Evolutionary conservation across 345 rosid species (phyloP).

Genomic region (Anastatica hierochuntica): DNA sequence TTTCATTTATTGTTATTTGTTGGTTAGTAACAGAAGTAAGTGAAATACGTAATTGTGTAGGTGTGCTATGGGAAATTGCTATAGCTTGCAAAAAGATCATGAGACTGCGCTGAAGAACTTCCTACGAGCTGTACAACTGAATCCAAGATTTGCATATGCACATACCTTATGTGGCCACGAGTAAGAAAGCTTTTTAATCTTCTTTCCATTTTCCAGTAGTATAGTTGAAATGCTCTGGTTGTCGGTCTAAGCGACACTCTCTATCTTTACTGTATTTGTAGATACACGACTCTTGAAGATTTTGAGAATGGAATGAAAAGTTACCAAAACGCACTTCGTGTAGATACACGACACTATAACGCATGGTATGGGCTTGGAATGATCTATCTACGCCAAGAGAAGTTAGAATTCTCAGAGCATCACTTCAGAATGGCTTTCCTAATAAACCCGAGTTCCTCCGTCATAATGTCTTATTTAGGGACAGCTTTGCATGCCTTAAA

Average conservation of each 20-base stretch:
- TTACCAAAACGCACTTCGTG: constrained; percentile 80
- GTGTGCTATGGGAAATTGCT: constrained; percentile 99
- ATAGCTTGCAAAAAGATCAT: constrained; percentile 96
- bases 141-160: constrained; percentile 87
- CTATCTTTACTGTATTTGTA: constrained; percentile 25
- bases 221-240: background rate
- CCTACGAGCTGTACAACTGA: constrained; percentile 80
- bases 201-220: background rate
- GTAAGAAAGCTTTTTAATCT: constrained; percentile 56
- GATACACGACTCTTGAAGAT: constrained; percentile 86
- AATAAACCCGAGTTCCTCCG: constrained; percentile 83
- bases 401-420: constrained; percentile 90
- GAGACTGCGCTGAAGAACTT: constrained; percentile 92
- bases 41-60: constrained; percentile 31
- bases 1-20: background rate
- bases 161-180: constrained; percentile 96
- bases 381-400: constrained; percentile 92
- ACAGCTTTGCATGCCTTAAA: constrained; percentile 75
- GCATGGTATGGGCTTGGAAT: constrained; percentile 98
- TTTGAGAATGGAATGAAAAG: constrained; percentile 90
- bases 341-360: constrained; percentile 92
- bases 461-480: constrained; percentile 92
- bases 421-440: constrained; percentile 83
- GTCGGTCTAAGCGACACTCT: constrained; percentile 1
- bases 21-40: no score